Percentiles rank a stretch among this genome's conserved stretches.
These are phyloP conservation scores for Echinosophora koreensis DNA, from an alignment of 306 rosid species.

Conservation along the genomic window DNA sequence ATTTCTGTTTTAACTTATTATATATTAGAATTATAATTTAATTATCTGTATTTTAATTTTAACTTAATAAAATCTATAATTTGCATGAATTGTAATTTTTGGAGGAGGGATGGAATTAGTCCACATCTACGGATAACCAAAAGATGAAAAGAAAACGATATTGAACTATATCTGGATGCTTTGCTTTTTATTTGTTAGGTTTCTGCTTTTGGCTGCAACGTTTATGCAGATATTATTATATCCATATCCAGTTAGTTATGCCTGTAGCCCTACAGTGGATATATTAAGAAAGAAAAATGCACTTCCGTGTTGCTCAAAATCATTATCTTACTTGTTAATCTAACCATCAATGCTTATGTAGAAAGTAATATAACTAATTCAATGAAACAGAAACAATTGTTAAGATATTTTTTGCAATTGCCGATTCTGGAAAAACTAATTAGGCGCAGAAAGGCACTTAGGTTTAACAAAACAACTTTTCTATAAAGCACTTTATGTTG, in stretches of 20 bases:
- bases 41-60: neutral
- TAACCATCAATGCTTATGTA: neutral
- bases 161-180: slow-evolving; percentile 8
- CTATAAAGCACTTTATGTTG: slow-evolving; percentile 20
- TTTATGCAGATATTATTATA: neutral
- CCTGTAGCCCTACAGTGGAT: neutral
- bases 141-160: slow-evolving; percentile 29
- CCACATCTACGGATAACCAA: slow-evolving; percentile 9
- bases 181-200: slow-evolving; percentile 39
- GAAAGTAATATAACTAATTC: slow-evolving; percentile 34
- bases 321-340: slow-evolving; percentile 6
- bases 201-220: slow-evolving; percentile 28
- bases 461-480: slow-evolving; percentile 28
- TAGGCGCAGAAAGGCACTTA: slow-evolving; percentile 42
- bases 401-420: slow-evolving; percentile 32
- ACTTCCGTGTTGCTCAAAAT: slow-evolving; percentile 7
- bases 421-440: slow-evolving; percentile 7
- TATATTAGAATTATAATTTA: neutral
- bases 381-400: slow-evolving; percentile 21
- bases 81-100: too few relatives aligned
- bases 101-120: neutral
- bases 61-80: neutral
- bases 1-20: neutral
- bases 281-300: slow-evolving; percentile 9
- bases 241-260: slow-evolving; percentile 16